Evolutionary conservation across 1,139 yeast genomes (phyloP).

Genomic region (Kluyveromyces marxianus): DNA sequence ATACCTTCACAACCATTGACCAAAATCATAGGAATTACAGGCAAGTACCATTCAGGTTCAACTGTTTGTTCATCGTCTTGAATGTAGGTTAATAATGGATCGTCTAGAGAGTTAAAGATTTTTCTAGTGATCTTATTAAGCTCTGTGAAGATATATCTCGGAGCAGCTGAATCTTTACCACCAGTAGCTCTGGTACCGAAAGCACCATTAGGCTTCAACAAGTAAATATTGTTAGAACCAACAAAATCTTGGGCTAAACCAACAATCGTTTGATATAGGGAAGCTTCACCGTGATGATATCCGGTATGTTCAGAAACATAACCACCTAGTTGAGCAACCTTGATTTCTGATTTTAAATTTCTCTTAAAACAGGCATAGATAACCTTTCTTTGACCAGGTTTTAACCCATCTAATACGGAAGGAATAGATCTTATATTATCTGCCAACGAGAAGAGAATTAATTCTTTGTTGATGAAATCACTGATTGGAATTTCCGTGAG

Average conservation of each 20-base stretch:
- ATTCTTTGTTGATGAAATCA: slow-evolving; percentile 91
- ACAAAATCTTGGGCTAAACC: slow-evolving; percentile 93
- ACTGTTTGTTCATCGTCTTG: slow-evolving; percentile 93
- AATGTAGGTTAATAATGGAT: slow-evolving; percentile 66
- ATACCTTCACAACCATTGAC: slow-evolving; percentile 98
- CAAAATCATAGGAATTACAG: slow-evolving; percentile 83
- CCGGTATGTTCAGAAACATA: slow-evolving; percentile 85
- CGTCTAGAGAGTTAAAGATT: slow-evolving; percentile 75
- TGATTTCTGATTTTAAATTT: slow-evolving; percentile 68
- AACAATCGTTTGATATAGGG: slow-evolving; percentile 82
- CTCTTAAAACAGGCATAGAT: slow-evolving; percentile 82
- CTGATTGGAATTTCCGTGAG: slow-evolving; percentile 75
- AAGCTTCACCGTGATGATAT: slow-evolving; percentile 92
- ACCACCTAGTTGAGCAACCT: slow-evolving; percentile 88
- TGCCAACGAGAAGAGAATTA: slow-evolving; percentile 92
- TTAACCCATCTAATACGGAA: slow-evolving; percentile 86
- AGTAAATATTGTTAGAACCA: slow-evolving; percentile 84
- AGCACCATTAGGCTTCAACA: slow-evolving; percentile 86
- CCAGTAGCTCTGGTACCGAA: slow-evolving; percentile 97
- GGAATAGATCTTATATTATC: slow-evolving; percentile 96
- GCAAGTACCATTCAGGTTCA: slow-evolving; percentile 94
- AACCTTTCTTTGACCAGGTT: slow-evolving; percentile 96
- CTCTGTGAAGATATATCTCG: slow-evolving; percentile 93
- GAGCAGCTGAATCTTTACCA: slow-evolving; percentile 98
- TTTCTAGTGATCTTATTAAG: slow-evolving; percentile 66